phyloP scores from a whole-genome alignment of 2,329 filamentous ascomycete species.

The Scedosporium aurantiacum region DNA sequence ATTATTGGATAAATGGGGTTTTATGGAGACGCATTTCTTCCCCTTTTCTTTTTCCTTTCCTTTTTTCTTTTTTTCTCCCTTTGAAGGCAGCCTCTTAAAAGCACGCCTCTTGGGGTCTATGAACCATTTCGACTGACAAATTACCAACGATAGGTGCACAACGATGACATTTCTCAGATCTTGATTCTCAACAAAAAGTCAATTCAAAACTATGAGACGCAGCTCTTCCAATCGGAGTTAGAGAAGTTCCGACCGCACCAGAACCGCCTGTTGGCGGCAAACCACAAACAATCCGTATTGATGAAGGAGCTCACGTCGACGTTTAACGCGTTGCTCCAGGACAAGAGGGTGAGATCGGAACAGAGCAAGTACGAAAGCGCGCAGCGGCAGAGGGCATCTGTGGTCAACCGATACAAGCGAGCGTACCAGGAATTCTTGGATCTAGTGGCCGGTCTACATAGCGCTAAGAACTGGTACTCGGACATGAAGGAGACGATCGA shows the following conservation, averaged over 20 bases:
- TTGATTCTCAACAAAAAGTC: constrained; percentile 97
- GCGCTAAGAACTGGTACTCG: constrained; percentile 85
- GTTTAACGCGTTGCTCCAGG: constrained; percentile 81
- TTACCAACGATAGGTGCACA: constrained; percentile 58
- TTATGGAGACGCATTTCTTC: not conserved
- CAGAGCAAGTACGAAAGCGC: constrained; percentile 91
- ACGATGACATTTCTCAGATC: constrained; percentile 94
- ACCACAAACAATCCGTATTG: constrained; percentile 85
- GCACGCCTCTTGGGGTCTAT: not conserved
- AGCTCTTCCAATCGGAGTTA: constrained; percentile 91
- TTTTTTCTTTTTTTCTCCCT: no score
- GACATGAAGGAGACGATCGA: constrained; percentile 95
- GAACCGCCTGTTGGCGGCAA: constrained; percentile 80
- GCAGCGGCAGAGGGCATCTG: constrained; percentile 68
- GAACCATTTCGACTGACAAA: not conserved
- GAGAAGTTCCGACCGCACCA: constrained; percentile 95
- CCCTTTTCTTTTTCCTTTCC: not conserved
- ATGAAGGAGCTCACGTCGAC: constrained; percentile 89
- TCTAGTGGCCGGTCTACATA: constrained; percentile 70
- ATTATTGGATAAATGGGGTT: constrained; percentile 12
- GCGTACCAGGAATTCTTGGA: constrained; percentile 90
- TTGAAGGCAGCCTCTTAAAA: not conserved
- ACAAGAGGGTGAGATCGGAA: constrained; percentile 85
- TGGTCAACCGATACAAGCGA: constrained; percentile 79
- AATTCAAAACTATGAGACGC: constrained; percentile 80